Conservation (phyloP, 768 basidiomycete genomes). For the Paxillus ammoniavirescens region DNA sequence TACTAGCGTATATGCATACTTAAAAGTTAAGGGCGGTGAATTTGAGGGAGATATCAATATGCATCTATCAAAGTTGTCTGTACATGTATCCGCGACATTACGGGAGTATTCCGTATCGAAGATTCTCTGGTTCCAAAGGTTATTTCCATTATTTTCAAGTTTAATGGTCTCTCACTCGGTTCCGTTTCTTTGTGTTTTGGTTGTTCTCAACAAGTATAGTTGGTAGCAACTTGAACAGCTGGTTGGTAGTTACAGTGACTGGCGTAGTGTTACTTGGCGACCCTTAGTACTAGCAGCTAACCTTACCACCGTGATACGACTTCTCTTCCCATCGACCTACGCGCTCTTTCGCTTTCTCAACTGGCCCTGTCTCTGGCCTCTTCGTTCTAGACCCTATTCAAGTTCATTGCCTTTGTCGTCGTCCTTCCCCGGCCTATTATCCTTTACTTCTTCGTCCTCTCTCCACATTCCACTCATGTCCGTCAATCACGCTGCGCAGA, state of each 20-base stretch:
- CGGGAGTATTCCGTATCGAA: constrained; percentile 3
- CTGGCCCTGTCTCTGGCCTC: not conserved
- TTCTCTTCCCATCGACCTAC: not conserved
- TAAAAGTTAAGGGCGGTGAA: not conserved
- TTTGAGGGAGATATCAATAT: not conserved
- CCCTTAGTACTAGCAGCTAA: not conserved
- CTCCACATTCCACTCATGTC: constrained; percentile 34
- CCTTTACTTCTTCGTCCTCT: constrained; percentile 1
- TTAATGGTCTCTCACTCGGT: constrained; percentile 10
- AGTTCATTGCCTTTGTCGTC: constrained; percentile 3
- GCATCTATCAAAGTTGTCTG: not conserved
- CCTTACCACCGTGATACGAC: not conserved
- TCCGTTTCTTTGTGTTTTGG: constrained; percentile 9
- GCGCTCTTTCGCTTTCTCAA: constrained; percentile 1
- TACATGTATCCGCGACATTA: not conserved
- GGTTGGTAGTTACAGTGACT: not conserved
- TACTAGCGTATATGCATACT: not conserved
- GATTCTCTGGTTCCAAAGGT: constrained; percentile 3
- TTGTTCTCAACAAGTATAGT: not conserved
- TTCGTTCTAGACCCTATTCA: not conserved
- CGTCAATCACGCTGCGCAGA: constrained; percentile 42
- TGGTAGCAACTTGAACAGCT: not conserved
- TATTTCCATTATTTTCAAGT: not conserved
- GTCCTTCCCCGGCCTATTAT: constrained; percentile 6
- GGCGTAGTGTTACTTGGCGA: not conserved